phyloP scores from a whole-genome alignment of 1,284 basidiomycete genomes.

The Wolfiporia cocos region DNA sequence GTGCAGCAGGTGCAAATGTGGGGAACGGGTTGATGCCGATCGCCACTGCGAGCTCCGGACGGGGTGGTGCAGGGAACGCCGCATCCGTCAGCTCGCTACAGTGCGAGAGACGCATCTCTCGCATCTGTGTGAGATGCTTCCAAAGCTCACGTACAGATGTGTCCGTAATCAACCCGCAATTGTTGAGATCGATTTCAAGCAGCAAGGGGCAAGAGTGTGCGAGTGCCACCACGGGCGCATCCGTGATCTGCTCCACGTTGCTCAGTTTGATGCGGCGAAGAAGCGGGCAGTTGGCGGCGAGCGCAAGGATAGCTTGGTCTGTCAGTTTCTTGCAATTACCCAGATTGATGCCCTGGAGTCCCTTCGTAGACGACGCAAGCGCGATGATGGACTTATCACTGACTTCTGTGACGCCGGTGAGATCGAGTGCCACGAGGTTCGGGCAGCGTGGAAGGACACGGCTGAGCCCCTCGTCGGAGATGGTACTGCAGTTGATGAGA shows the following conservation, averaged over 20 bases:
- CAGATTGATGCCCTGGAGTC: slow-evolving; percentile 91
- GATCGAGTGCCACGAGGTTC: slow-evolving; percentile 85
- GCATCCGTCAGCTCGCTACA: slow-evolving; percentile 78
- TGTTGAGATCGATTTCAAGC: slow-evolving; percentile 91
- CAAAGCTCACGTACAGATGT: slow-evolving; percentile 80
- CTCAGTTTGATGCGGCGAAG: slow-evolving; percentile 88
- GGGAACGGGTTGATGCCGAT: slow-evolving; percentile 44
- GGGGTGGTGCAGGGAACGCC: slow-evolving; percentile 76
- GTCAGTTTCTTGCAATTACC: slow-evolving; percentile 81
- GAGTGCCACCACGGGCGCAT: slow-evolving; percentile 74
- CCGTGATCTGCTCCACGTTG: slow-evolving; percentile 73
- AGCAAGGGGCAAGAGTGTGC: slow-evolving; percentile 83
- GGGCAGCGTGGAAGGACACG: slow-evolving; percentile 67
- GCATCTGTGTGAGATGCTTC: slow-evolving; percentile 74
- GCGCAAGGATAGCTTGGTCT: slow-evolving; percentile 70
- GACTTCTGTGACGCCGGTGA: slow-evolving; percentile 69
- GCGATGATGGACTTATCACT: slow-evolving; percentile 68
- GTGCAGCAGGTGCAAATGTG: slow-evolving; percentile 14
- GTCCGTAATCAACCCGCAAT: slow-evolving; percentile 79
- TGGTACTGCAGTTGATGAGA: slow-evolving; percentile 74
- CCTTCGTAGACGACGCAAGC: slow-evolving; percentile 66
- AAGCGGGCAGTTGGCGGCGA: slow-evolving; percentile 72
- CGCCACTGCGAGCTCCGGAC: slow-evolving; percentile 28
- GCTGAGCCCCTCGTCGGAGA: slow-evolving; percentile 67
- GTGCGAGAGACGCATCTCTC: slow-evolving; percentile 86